Percentiles rank a stretch among this genome's conserved stretches.
Conservation (phyloP, 345 rosid species). For the Erucastrum elatum region DNA sequence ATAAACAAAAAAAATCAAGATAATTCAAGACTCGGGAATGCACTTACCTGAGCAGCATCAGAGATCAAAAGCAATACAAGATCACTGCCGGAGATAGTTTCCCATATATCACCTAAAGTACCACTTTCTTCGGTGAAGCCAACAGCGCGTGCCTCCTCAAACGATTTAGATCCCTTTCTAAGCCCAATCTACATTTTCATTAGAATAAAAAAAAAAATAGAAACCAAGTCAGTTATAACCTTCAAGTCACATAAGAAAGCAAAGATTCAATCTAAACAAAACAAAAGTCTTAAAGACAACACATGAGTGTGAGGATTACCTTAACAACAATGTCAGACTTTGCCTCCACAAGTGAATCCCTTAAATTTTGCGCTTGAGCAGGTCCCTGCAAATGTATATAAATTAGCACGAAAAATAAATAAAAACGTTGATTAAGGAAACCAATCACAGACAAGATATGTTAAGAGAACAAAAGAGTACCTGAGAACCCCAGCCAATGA, state of each 20-base stretch:
- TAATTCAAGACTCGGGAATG: neutral
- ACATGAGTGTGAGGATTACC: slow-evolving; percentile 43
- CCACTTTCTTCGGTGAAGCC: slow-evolving; percentile 87
- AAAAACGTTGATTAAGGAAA: neutral
- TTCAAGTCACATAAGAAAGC: neutral
- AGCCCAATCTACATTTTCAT: slow-evolving; percentile 62
- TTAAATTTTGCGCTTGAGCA: slow-evolving; percentile 93
- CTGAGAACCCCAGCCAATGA: slow-evolving; percentile 97
- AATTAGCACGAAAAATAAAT: neutral
- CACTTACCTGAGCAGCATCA: slow-evolving; percentile 85
- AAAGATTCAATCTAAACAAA: neutral
- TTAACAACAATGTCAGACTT: slow-evolving; percentile 78
- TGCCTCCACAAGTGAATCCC: slow-evolving; percentile 88
- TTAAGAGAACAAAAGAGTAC: no score
- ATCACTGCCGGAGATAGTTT: slow-evolving; percentile 86
- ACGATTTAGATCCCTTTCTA: slow-evolving; percentile 87
- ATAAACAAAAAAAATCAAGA: neutral
- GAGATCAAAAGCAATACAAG: slow-evolving; percentile 86
- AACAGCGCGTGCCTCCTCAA: slow-evolving; percentile 85
- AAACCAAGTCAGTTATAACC: slow-evolving; percentile 21
- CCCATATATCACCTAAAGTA: slow-evolving; percentile 87
- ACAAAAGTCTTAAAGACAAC: neutral
- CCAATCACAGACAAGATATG: no score
- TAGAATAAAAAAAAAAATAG: neutral
- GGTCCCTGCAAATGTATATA: slow-evolving; percentile 56